Conservation (phyloP, 2,329 filamentous ascomycete species). For the Alternaria sp. region DNA sequence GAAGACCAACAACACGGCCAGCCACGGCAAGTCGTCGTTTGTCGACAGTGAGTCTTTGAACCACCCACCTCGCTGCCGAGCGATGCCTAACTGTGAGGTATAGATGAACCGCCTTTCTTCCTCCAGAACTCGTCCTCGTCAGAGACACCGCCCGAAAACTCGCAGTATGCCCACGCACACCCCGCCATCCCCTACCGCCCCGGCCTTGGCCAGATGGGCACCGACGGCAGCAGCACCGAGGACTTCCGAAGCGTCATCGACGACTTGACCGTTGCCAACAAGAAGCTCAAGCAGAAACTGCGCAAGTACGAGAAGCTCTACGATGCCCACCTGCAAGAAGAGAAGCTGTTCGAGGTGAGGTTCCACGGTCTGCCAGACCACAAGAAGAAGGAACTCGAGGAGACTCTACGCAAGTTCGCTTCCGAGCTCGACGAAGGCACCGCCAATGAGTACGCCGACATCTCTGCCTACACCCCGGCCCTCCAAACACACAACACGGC, state of each 20-base stretch:
- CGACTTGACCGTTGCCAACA: constrained; percentile 85
- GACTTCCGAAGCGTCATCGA: constrained; percentile 86
- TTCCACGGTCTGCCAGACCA: constrained; percentile 75
- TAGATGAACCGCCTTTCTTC: constrained; percentile 56
- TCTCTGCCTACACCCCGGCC: constrained; percentile 53
- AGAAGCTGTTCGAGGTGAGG: constrained; percentile 84
- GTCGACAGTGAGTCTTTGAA: constrained; percentile 51
- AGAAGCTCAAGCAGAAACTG: constrained; percentile 76
- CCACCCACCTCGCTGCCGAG: background rate
- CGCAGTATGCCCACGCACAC: constrained; percentile 22
- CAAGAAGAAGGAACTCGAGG: constrained; percentile 80
- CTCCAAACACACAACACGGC: constrained; percentile 66
- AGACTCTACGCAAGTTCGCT: constrained; percentile 75
- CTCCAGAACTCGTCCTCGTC: constrained; percentile 57
- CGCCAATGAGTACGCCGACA: constrained; percentile 29
- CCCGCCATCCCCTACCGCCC: constrained; percentile 38
- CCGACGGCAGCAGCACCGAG: constrained; percentile 69
- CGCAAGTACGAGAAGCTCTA: constrained; percentile 74
- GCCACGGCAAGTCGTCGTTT: constrained; percentile 48
- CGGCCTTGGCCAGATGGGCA: constrained; percentile 52
- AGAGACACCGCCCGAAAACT: constrained; percentile 52
- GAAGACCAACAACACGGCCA: constrained; percentile 58
- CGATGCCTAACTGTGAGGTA: background rate
- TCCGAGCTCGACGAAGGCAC: constrained; percentile 63
- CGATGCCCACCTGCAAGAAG: constrained; percentile 71